Evolutionary conservation across 805 yeast species (phyloP).

Genomic region (Cyberlindnera xylosilytica): DNA sequence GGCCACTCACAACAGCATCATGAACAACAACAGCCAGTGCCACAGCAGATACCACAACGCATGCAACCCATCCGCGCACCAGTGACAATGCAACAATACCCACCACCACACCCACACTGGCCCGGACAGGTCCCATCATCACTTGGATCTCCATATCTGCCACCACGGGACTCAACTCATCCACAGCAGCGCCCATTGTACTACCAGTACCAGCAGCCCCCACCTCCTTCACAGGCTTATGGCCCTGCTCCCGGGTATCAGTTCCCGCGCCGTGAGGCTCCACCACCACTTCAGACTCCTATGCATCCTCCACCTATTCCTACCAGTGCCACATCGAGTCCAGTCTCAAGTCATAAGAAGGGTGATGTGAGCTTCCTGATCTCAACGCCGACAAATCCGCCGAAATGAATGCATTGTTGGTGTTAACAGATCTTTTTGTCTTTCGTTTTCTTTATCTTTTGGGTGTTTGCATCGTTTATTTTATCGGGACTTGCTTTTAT

Average conservation of each 20-base stretch:
- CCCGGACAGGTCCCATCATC: neutral
- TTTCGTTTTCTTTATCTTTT: too few species aligned
- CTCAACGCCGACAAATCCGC: conserved; percentile 27
- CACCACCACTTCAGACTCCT: conserved; percentile 6
- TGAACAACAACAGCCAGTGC: conserved; percentile 7
- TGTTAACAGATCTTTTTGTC: too few species aligned
- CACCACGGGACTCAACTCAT: conserved; percentile 4
- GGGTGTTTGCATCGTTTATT: too few species aligned
- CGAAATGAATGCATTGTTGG: conserved; percentile 24
- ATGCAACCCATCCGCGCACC: conserved; percentile 1
- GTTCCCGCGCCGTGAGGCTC: conserved; percentile 7
- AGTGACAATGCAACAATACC: conserved; percentile 5
- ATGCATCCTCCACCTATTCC: conserved; percentile 3
- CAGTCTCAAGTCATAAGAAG: conserved; percentile 10
- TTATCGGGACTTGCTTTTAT: too few species aligned
- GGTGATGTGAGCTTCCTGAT: conserved; percentile 27
- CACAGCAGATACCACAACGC: conserved; percentile 10
- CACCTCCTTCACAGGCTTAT: neutral
- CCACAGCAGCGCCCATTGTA: conserved; percentile 5
- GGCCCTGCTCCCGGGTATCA: conserved; percentile 2
- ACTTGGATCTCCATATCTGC: conserved; percentile 18
- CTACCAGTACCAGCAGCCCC: conserved; percentile 12
- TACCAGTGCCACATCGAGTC: conserved; percentile 9
- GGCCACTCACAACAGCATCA: conserved; percentile 1
- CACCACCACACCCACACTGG: conserved; percentile 3